Evolutionary conservation across 2,329 filamentous ascomycete genomes (phyloP), one percentile per base, ranked within the genome.

Genomic region (Diaporthe citriasiana): DNA sequence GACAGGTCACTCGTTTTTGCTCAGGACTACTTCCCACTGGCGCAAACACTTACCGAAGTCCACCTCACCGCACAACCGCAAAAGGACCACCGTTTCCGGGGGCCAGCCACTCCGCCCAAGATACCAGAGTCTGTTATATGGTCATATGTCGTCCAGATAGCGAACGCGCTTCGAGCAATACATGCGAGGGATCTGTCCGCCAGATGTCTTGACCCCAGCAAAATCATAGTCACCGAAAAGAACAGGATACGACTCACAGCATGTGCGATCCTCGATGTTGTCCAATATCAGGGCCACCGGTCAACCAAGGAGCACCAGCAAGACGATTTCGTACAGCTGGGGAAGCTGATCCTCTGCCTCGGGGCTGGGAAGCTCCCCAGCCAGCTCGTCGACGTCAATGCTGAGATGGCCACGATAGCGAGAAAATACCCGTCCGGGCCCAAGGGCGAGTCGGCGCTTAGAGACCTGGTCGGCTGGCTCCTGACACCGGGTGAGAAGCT

Each of bases 1-100:
- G 97, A 98, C 82, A 97, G 94, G 83, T 98, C 97, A 4, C 89
- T 99, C 71, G 93, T 99, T 65, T 93, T 99, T 79, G 95, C 97
- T 33, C 97, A 95, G 76, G 95, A 97, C 82, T 99, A 98, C 80
- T 94, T 97, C 79, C 96, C 97, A 1, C 88, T 97, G 27, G 94
- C 96, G 3, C 97, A 97, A 83, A 98, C 96, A 0, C 88, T 99
- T 33, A 91, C 93, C 45, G 96, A 98, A 80, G 91, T 94, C 78
- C 94, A 98, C 79, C 91, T 95, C 76, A 78, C 85, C 30, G 74
- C 80, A 79, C 68, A 56, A n/a, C 82, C 81, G 77, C 83, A 83
- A 81, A 83, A 82, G 82, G 87, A 73, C 81, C 86, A 75, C 47
- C 53, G 75, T 10, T 76, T 73, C 55, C 73, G 75, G 19, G 85